Evolutionary conservation across 441 rosid species (phyloP).

Genomic region (Macaranga tanarius): DNA sequence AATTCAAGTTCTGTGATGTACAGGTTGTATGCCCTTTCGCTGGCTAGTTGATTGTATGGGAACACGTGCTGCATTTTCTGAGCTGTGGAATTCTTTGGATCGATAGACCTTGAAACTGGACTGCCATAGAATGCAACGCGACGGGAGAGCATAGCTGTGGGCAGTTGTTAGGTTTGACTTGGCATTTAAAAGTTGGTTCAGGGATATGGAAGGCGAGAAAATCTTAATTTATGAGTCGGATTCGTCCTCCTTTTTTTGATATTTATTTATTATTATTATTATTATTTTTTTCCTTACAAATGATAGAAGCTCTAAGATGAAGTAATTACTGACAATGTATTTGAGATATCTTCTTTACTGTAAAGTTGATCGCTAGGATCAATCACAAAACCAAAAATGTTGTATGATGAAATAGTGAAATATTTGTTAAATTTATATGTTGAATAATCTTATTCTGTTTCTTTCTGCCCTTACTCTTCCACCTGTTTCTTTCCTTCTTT

Average conservation of each 20-base stretch:
- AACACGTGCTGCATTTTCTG: neutral
- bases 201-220: neutral
- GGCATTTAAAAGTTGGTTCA: neutral
- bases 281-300: too few relatives aligned
- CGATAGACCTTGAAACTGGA: neutral
- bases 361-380: conserved; percentile 25
- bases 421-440: conserved; percentile 25
- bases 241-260: neutral
- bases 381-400: conserved; percentile 10
- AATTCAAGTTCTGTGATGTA: neutral
- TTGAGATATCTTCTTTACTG: conserved; percentile 9
- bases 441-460: neutral
- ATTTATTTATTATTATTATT: neutral
- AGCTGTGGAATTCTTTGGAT: neutral
- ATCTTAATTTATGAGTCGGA: neutral
- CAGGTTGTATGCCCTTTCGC: neutral
- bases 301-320: conserved; percentile 2
- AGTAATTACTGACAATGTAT: conserved; percentile 12
- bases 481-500: too few relatives aligned
- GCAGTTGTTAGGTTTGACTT: neutral
- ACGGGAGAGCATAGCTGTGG: neutral
- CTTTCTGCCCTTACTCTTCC: too few relatives aligned
- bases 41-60: neutral
- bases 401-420: conserved; percentile 25
- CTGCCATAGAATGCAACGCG: neutral